These are phyloP conservation scores for Fraxinus baroniana DNA, from an alignment of 305 asterid genomes.

Conservation along the genomic window DNA sequence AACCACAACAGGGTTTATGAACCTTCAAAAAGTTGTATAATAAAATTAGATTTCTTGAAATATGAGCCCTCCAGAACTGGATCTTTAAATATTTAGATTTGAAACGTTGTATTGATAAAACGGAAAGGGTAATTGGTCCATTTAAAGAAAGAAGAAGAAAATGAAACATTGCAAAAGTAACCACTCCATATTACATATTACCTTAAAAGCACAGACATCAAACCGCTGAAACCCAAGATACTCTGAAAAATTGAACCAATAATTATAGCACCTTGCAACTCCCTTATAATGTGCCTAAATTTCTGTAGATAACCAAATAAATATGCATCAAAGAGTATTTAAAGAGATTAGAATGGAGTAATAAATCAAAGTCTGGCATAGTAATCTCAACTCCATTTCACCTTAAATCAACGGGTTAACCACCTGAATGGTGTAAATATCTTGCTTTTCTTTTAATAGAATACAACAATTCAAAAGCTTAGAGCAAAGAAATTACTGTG, in stretches of 20 bases:
- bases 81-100: not conserved
- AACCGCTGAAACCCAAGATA: conserved; percentile 86
- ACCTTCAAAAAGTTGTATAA: conserved; percentile 44
- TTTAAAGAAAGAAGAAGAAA: conserved; percentile 13
- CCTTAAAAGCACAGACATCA: conserved; percentile 83
- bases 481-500: not conserved
- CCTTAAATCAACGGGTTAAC: not conserved
- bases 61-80: not conserved
- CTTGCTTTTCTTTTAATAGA: not conserved
- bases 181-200: conserved; percentile 28
- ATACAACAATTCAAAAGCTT: not conserved
- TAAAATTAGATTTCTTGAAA: conserved; percentile 11
- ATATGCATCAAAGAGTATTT: not conserved
- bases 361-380: not conserved
- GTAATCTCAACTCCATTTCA: conserved; percentile 1
- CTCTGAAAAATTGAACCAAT: conserved; percentile 84
- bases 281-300: conserved; percentile 92
- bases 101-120: not conserved
- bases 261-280: conserved; percentile 93
- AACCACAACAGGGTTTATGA: conserved; percentile 90
- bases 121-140: not conserved
- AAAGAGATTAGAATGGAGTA: not conserved
- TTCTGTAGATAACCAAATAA: conserved; percentile 48
- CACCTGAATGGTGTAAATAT: not conserved
- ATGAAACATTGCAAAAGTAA: conserved; percentile 9